Base-by-base conservation (phyloP, 2,329 filamentous ascomycete genomes). In the Aspergillus felis region DNA sequence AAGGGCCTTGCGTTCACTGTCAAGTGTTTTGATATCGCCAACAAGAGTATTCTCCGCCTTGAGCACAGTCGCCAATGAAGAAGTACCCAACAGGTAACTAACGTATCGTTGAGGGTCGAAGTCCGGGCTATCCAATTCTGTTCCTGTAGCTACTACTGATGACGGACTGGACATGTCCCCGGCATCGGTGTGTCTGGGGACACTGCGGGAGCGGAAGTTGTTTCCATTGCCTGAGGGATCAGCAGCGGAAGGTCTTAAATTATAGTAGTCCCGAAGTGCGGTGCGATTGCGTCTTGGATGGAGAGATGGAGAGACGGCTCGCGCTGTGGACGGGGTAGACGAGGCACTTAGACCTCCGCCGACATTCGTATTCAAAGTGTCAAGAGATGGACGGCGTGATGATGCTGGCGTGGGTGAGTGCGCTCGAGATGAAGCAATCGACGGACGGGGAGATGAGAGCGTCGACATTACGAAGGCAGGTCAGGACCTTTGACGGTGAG, bases 1-100 rank as follows among this genome's bases (percentile, higher is more conserved):
- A 60, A 99, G 78, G 1, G 93, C 92, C 77, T 99, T 99, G 74
- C 94, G 89, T 81, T 99, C 94, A 25, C 93, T 93, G 69, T 97
- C 94, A 20, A 99, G 81, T 2, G 91, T 92, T 41, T 92, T 80
- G 50, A 96, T 93, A 76, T 97, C 93, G 64, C 73, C 74, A 6
- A 79, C 74, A n/a, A 79, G 68, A 7, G 74, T 76, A 42, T 76
- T 75, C 61, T 79, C 77, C 1, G 76, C 76, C 49, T 76, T 77
- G 8, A 79, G 63, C 24, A 79, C 74, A 2, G 76, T 77, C 2
- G 74, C 69, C 6, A 79, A 67, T 1, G 73, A 74, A 4, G 76
- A 78, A 0, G 71, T 74, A 25, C 72, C 71, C 2, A 79, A 65
- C 1, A 79, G 68, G 4, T 76, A 73, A 20, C 73, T 66, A 9